phyloP scores from a whole-genome alignment of 805 yeast species.

The Metschnikowia kofuensis region DNA sequence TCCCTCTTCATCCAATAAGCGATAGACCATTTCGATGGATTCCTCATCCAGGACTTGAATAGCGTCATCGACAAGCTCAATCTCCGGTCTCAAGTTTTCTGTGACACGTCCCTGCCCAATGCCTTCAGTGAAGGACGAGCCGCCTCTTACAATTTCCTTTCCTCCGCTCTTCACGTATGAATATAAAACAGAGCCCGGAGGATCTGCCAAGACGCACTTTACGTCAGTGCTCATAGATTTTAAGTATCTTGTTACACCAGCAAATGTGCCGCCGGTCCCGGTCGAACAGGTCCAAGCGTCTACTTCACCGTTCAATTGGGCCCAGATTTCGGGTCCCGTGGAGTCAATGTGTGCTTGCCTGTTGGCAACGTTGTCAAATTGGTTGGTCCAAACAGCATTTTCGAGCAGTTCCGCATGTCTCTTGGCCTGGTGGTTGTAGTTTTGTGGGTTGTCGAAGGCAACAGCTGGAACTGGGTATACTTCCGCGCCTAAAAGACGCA shows the following conservation, averaged over 20 bases:
- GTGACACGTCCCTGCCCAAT: constrained; percentile 96
- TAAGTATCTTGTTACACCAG: constrained; percentile 79
- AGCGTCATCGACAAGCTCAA: constrained; percentile 77
- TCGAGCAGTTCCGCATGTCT: constrained; percentile 74
- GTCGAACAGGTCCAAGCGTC: constrained; percentile 88
- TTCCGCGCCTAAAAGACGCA: constrained; percentile 77
- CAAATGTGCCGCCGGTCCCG: constrained; percentile 91
- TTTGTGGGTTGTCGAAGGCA: constrained; percentile 75
- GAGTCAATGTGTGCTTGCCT: constrained; percentile 85
- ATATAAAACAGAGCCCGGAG: constrained; percentile 87
- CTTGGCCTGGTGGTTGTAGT: constrained; percentile 83
- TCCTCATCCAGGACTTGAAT: constrained; percentile 73
- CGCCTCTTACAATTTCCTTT: constrained; percentile 63
- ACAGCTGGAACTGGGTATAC: constrained; percentile 88
- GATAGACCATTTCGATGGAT: constrained; percentile 79
- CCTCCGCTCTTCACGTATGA: constrained; percentile 74
- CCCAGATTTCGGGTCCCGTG: constrained; percentile 93
- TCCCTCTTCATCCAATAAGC: constrained; percentile 86
- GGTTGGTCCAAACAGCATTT: constrained; percentile 92
- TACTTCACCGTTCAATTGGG: constrained; percentile 72
- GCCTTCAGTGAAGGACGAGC: constrained; percentile 91
- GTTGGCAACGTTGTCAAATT: constrained; percentile 85
- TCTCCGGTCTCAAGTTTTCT: constrained; percentile 70
- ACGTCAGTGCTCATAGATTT: constrained; percentile 62
- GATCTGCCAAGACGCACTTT: constrained; percentile 78